Evolutionary conservation across 2,329 filamentous ascomycete species (phyloP), one percentile per base, ranked within the genome.

Genomic region (Aspergillus piperis): DNA sequence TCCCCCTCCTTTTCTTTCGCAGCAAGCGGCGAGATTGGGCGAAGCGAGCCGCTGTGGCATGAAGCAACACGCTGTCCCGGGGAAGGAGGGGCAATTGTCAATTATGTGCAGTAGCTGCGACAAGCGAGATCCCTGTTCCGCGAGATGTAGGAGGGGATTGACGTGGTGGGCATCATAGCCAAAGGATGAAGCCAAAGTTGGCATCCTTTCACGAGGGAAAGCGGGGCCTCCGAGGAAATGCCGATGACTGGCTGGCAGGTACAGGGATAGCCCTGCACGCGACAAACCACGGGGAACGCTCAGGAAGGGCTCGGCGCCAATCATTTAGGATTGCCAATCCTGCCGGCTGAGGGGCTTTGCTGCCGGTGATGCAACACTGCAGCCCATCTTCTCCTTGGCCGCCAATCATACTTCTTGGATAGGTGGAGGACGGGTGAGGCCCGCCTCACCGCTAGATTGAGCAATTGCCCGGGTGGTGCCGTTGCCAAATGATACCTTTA

Each of bases 371-470:
- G 62, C 59, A 59, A 62, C 23, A 44, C 50, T 15, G 44, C 55
- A 58, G 50, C 41, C 13, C 50, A 41, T 27, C 8, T 8, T 23
- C 42, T 10, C 3, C n/a, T 13, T n/a, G 6, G 13, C 19, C 8
- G 11, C 62, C 56, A 64, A 64, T 62, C 49, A 57, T 5, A 21
- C 3, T 21, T 1, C 2, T 10, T 17, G 21, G 39, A 38, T 25
- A 49, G 38, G 44, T 49, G 47, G 39, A 23, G 53, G 25, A 21
- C 38, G 56, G 30, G 42, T 38, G 23, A 32, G 23, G 30, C 27
- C 57, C 56, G 60, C 63, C 57, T 68, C 66, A 68, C 66, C 66
- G 66, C 64, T 65, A 61, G 48, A 60, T 58, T 57, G 54, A 57
- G 62, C 55, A 59, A 54, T 54, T 42, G 51, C 25, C 58, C 58